A percentile compares a stretch with the other conserved stretches of the same genome.
Conservation (phyloP, 2,329 filamentous ascomycete genomes). For the Rhexocercosporidium sp. region DNA sequence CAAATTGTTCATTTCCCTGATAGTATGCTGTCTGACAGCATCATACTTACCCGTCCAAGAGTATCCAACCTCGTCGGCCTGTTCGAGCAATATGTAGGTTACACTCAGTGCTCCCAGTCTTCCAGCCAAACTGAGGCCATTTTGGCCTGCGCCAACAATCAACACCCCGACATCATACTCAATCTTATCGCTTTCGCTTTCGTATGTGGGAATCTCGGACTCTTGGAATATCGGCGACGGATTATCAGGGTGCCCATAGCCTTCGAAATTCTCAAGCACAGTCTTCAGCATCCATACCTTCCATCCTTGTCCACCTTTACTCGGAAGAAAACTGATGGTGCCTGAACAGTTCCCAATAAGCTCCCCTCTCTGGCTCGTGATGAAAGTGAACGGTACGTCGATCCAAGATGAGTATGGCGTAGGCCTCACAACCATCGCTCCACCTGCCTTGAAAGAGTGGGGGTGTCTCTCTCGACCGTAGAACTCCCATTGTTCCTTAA, state of each 20-base stretch:
- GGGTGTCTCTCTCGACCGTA: constrained; percentile 3
- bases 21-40: constrained; percentile 70
- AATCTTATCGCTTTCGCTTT: background rate
- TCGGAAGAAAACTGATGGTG: constrained; percentile 10
- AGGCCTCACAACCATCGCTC: background rate
- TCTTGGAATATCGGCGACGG: constrained; percentile 15
- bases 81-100: constrained; percentile 59
- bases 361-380: constrained; percentile 1
- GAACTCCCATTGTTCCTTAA: constrained; percentile 5
- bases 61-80: constrained; percentile 60
- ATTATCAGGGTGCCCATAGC: constrained; percentile 15
- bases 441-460: constrained; percentile 1
- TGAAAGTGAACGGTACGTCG: constrained; percentile 16
- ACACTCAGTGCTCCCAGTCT: constrained; percentile 63
- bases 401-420: constrained; percentile 11
- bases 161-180: constrained; percentile 8
- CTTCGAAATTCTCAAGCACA: constrained; percentile 21
- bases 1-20: constrained; percentile 64
- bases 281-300: constrained; percentile 23
- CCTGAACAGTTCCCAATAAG: constrained; percentile 18
- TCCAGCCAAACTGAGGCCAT: constrained; percentile 58
- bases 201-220: background rate
- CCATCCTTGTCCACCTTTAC: background rate
- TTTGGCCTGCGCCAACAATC: constrained; percentile 60
- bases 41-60: constrained; percentile 67